phyloP scores from a whole-genome alignment of 257 asterid species.

The Ilex aquifolium region DNA sequence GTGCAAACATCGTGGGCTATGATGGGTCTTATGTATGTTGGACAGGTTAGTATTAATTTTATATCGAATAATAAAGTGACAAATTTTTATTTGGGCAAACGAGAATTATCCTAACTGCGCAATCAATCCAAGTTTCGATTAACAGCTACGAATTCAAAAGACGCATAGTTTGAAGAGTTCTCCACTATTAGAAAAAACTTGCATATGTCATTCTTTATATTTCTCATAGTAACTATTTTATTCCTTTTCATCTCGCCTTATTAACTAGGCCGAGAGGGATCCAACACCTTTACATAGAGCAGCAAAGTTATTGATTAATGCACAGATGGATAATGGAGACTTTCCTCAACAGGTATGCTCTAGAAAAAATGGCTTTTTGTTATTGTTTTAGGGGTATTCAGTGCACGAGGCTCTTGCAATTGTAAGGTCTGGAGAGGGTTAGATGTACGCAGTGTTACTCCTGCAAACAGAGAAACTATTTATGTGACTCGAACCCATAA shows the following conservation, averaged over 20 bases:
- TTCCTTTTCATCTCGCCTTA: background rate
- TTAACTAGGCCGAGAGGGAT: conserved; percentile 55
- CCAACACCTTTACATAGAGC: conserved; percentile 68
- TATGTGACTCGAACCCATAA: too few relatives aligned
- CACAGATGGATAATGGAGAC: conserved; percentile 74
- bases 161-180: too few relatives aligned
- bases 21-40: conserved; percentile 68
- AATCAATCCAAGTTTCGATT: too few relatives aligned
- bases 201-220: background rate
- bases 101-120: too few relatives aligned
- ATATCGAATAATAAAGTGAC: background rate
- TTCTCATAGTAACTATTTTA: background rate
- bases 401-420: too few relatives aligned
- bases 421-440: too few relatives aligned
- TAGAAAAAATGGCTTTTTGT: background rate
- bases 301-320: conserved; percentile 64
- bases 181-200: background rate
- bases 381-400: too few relatives aligned
- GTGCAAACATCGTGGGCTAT: conserved; percentile 90
- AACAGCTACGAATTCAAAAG: too few relatives aligned
- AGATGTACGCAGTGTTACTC: too few relatives aligned
- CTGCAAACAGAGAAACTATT: too few relatives aligned
- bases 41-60: conserved; percentile 47
- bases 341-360: conserved; percentile 70
- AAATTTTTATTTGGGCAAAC: background rate